Conservation (phyloP, 1,139 yeast genomes). For the Saccharomyces hybrid region DNA sequence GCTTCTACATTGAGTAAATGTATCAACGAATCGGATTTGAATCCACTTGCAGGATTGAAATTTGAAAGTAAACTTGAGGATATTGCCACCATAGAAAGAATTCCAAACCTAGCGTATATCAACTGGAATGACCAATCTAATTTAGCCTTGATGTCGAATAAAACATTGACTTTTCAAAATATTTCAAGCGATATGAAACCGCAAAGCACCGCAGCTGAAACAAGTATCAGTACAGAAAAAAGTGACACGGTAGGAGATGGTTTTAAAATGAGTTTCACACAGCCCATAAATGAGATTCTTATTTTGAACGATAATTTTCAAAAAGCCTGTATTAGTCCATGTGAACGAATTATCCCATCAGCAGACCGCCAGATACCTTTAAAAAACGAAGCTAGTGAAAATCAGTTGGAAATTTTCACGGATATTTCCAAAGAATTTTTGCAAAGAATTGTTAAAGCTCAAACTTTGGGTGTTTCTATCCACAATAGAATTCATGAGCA, state of each 20-base stretch:
- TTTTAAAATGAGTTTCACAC: conserved; percentile 10
- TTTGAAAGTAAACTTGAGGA: conserved; percentile 12
- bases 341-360: conserved; percentile 16
- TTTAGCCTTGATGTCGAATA: not conserved
- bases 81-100: conserved; percentile 7
- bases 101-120: conserved; percentile 11
- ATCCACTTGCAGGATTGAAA: conserved; percentile 10
- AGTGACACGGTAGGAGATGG: not conserved
- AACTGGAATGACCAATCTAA: conserved; percentile 4
- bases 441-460: conserved; percentile 18
- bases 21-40: conserved; percentile 18
- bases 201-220: not conserved
- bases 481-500: conserved; percentile 31
- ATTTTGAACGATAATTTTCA: conserved; percentile 13
- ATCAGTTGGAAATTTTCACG: conserved; percentile 23
- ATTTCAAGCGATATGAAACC: not conserved
- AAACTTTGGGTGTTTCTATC: conserved; percentile 23
- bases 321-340: conserved; percentile 10
- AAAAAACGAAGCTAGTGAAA: conserved; percentile 21
- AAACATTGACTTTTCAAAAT: not conserved
- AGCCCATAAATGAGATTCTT: conserved; percentile 21
- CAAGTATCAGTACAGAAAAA: not conserved
- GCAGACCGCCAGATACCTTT: conserved; percentile 18
- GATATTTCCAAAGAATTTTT: conserved; percentile 19
- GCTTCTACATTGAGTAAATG: conserved; percentile 14